A percentile compares a stretch with the other conserved stretches of the same genome.
Conservation (phyloP, 208 protist genomes). For the Lotmaria passim region DNA sequence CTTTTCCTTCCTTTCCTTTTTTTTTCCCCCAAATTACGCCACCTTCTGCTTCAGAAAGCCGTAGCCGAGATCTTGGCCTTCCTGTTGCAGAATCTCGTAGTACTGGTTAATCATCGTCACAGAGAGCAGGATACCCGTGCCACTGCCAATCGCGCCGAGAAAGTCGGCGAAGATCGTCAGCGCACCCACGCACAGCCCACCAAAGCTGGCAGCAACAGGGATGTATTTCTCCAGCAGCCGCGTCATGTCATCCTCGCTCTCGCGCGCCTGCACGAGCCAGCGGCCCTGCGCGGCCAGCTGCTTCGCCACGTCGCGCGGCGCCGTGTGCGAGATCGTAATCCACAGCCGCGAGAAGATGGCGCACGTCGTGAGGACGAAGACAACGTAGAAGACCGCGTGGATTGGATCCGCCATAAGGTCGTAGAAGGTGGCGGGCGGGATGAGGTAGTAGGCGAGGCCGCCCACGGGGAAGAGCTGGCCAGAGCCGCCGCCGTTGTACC, state of each 20-base stretch:
- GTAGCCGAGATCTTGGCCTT: conserved; percentile 93
- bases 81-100: conserved; percentile 99
- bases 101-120: conserved; percentile 99
- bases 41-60: conserved; percentile 81
- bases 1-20: conserved; percentile 26
- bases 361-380: conserved; percentile 98
- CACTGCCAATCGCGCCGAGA: conserved; percentile 97
- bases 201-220: conserved; percentile 99
- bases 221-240: conserved; percentile 97
- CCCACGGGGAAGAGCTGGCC: conserved; percentile 93
- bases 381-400: conserved; percentile 98
- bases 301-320: conserved; percentile 97
- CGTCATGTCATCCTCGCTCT: conserved; percentile 91
- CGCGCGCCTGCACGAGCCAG: conserved; percentile 90
- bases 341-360: conserved; percentile 99
- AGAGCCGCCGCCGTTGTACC: conserved; percentile 61
- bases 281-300: conserved; percentile 97
- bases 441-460: conserved; percentile 99
- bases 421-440: conserved; percentile 94
- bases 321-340: conserved; percentile 98
- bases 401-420: conserved; percentile 98
- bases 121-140: conserved; percentile 99
- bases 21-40: conserved; percentile 33
- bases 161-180: conserved; percentile 99
- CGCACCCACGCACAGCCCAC: conserved; percentile 99